Evolutionary conservation across 306 rosid species (phyloP).

Genomic region (Cicer pinnatifidum): DNA sequence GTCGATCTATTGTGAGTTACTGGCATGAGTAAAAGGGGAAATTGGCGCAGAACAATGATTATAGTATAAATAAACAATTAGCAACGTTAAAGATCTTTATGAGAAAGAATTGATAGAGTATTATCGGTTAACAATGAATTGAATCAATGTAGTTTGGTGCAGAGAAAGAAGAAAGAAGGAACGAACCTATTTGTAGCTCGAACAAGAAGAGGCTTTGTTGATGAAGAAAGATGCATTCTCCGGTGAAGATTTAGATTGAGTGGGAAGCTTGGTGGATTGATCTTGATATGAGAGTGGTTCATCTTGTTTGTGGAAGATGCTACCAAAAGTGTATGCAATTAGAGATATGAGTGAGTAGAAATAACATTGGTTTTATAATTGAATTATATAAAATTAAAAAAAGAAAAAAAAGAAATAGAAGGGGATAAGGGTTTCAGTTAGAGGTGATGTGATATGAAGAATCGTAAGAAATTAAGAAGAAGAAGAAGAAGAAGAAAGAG

Average conservation of each 20-base stretch:
- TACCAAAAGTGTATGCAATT: constrained; percentile 38
- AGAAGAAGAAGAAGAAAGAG: background rate
- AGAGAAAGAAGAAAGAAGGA: background rate
- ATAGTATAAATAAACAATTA: constrained; percentile 9
- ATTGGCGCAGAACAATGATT: background rate
- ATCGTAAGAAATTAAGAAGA: no score
- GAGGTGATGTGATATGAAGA: background rate
- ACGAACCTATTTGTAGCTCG: constrained; percentile 78
- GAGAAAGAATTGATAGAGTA: no score
- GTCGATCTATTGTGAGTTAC: background rate
- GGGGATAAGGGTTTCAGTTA: no score
- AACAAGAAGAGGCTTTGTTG: constrained; percentile 62
- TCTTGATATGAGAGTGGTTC: constrained; percentile 49
- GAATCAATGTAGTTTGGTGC: background rate
- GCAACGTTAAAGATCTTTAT: background rate
- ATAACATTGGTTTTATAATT: no score
- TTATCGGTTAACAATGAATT: background rate
- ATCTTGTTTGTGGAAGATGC: constrained; percentile 53
- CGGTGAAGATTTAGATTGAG: constrained; percentile 46
- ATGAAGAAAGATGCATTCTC: constrained; percentile 49
- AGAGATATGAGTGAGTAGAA: background rate
- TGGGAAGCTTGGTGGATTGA: constrained; percentile 49
- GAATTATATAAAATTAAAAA: no score
- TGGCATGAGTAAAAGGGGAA: constrained; percentile 11
- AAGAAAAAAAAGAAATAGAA: no score